phyloP scores from a whole-genome alignment of 176 grass and related monocot genomes.

The Calamus simplicifolius region DNA sequence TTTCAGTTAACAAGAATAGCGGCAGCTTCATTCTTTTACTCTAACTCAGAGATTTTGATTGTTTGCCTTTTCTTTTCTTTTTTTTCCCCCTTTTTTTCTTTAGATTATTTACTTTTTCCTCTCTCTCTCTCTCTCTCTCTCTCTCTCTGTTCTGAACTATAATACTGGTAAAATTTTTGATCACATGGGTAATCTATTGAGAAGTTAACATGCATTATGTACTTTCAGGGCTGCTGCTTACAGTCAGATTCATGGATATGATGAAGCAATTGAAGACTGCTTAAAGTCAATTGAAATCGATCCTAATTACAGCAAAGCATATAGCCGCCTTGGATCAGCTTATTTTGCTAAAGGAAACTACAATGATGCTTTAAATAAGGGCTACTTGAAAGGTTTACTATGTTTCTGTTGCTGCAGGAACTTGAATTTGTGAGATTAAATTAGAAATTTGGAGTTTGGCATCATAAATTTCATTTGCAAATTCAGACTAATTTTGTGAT shows the following conservation, averaged over 20 bases:
- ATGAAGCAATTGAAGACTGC: conserved; percentile 55
- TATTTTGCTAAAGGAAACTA: conserved; percentile 38
- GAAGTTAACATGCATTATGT: not conserved
- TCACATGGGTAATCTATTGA: too few relatives aligned
- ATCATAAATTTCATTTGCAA: too few relatives aligned
- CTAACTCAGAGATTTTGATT: too few relatives aligned
- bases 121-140: too few relatives aligned
- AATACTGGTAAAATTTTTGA: too few relatives aligned
- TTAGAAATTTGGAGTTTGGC: too few relatives aligned
- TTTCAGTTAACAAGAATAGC: too few relatives aligned
- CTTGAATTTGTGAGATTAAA: not conserved
- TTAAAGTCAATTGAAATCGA: conserved; percentile 80
- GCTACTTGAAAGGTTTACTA: conserved; percentile 28
- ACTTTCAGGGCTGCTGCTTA: conserved; percentile 81
- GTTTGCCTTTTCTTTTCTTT: too few relatives aligned
- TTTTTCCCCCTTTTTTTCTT: too few relatives aligned
- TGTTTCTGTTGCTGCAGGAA: not conserved
- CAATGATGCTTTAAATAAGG: conserved; percentile 23
- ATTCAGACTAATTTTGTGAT: not conserved
- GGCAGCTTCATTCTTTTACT: too few relatives aligned
- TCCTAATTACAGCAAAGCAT: conserved; percentile 54
- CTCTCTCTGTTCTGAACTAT: too few relatives aligned
- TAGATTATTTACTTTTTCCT: too few relatives aligned
- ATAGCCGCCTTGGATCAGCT: conserved; percentile 37
- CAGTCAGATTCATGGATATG: conserved; percentile 46